These are phyloP conservation scores for Tetratostichococcus sp. DNA, from an alignment of 139 green algal species.

Conservation along the genomic window DNA sequence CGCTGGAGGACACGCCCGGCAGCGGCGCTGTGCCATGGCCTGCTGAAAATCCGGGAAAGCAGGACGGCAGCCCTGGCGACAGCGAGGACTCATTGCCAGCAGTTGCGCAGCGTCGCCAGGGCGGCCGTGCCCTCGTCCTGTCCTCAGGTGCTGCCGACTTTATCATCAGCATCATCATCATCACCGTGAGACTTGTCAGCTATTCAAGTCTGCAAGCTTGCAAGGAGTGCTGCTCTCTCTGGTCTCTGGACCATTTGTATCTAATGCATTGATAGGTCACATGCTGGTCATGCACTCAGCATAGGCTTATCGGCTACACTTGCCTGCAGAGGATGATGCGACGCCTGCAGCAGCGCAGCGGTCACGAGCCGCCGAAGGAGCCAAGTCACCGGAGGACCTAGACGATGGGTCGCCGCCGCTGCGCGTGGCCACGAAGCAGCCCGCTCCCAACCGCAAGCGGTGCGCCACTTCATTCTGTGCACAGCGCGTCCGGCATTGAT, in stretches of 20 bases:
- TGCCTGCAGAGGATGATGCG: not conserved
- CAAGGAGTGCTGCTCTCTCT: too few relatives aligned
- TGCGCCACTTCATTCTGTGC: too few relatives aligned
- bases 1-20: not conserved
- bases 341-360: not conserved
- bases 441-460: not conserved
- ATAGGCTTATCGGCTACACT: too few relatives aligned
- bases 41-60: not conserved
- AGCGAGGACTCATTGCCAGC: not conserved
- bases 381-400: not conserved
- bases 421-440: not conserved
- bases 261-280: too few relatives aligned
- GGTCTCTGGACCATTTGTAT: too few relatives aligned
- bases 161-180: too few relatives aligned
- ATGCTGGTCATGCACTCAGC: too few relatives aligned
- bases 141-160: not conserved
- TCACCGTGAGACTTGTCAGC: too few relatives aligned
- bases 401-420: not conserved
- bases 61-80: not conserved
- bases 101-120: constrained; percentile 9
- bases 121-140: not conserved
- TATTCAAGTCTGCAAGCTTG: too few relatives aligned
- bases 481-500: too few relatives aligned
- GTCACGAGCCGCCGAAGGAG: not conserved
- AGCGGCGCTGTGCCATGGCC: not conserved